phyloP scores from a whole-genome alignment of 202 grass and related monocot species.

The Alloteropsis angusta region DNA sequence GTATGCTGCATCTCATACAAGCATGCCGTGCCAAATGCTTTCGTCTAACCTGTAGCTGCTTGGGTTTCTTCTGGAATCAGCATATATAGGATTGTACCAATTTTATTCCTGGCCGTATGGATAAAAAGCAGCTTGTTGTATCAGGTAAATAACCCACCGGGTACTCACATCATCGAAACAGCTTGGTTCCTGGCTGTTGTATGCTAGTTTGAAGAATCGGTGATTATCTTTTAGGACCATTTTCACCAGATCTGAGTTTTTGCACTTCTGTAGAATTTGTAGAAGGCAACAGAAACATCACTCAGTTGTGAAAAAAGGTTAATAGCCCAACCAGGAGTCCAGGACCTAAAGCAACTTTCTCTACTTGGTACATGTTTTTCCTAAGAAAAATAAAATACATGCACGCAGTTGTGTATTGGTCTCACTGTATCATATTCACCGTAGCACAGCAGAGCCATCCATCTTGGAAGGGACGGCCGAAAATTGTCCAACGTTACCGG shows the following conservation, averaged over 20 bases:
- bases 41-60: constrained; percentile 21
- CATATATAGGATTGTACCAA: not conserved
- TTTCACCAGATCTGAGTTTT: not conserved
- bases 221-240: not conserved
- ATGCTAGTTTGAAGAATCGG: constrained; percentile 4
- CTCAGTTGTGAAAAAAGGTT: no score
- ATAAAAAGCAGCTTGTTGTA: not conserved
- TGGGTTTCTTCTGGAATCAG: constrained; percentile 1
- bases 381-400: no score
- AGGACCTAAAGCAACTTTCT: no score
- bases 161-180: not conserved
- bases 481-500: no score
- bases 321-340: no score
- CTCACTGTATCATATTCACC: no score
- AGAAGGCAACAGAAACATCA: no score
- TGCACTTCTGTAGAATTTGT: not conserved
- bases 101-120: not conserved
- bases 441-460: no score
- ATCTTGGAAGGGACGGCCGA: no score
- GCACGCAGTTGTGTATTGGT: no score
- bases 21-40: constrained; percentile 3
- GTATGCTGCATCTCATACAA: not conserved
- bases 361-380: no score
- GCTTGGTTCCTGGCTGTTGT: not conserved
- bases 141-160: not conserved